Evolutionary conservation across 257 asterid genomes (phyloP), one percentile per base, ranked within the genome.

Genomic region (Verbena officinalis): DNA sequence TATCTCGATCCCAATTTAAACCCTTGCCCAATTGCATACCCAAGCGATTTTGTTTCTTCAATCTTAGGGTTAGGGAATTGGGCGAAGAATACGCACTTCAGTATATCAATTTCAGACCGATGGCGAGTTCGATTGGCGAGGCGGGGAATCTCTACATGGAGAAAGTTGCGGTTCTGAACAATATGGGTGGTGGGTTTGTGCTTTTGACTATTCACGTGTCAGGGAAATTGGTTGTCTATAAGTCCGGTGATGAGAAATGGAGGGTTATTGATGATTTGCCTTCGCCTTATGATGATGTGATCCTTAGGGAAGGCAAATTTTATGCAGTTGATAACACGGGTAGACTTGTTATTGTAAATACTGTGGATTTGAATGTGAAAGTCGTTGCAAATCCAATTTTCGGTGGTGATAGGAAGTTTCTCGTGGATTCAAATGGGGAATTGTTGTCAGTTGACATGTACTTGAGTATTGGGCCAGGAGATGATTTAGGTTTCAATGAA

Each of bases 351-450:
- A 5, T 74, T 30, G 88, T 87, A 65, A 71, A 85, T 42, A 49
- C 67, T 23, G 81, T 44, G 53, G 63, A 64, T 59, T 77, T 85
- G 45, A 73, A 22, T 38, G 77, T 86, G 68, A 71, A 69, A 19
- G 54, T 34, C 5, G 84, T 79, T 33, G 90, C 91, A 0, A 24
- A 63, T n/a, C 46, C 95, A 0, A 71, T 83, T 15, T 77, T 48
- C 22, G 95, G 95, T 19, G 95, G 96, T 39, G 95, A 90, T 62
- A 89, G 81, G 91, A 93, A 90, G 82, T 88, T 79, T 62, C 78
- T 93, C 12, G 90, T 93, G 74, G 86, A 78, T 49, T 83, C 83
- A 3, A 73, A 72, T 40, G 95, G 86, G 42, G 87, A 81, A 27
- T 62, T 90, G 77, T n/a, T 90, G 79, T 55, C 86, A 46, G 95